A percentile compares a stretch with the other conserved stretches of the same genome.
Conservation (phyloP, 2,329 filamentous ascomycete species). For the Exophiala xenobiotica region DNA sequence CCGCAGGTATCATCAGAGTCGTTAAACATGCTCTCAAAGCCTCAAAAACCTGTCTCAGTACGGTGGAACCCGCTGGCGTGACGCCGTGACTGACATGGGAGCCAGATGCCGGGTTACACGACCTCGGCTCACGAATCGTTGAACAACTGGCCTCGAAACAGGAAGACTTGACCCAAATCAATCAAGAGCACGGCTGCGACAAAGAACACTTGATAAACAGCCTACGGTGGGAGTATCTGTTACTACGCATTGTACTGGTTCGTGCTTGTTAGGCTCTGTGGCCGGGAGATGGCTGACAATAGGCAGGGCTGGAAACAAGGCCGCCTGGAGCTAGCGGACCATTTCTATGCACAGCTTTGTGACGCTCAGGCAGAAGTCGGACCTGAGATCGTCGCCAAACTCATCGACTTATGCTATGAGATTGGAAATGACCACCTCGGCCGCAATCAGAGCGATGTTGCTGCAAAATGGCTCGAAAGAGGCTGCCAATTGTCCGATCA, state of each 20-base stretch:
- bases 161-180: background rate
- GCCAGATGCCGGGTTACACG: constrained; percentile 44
- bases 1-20: constrained; percentile 53
- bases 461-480: constrained; percentile 71
- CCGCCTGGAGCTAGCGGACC: constrained; percentile 72
- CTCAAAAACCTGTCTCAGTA: constrained; percentile 58
- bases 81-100: background rate
- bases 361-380: constrained; percentile 44
- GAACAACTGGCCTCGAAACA: constrained; percentile 56
- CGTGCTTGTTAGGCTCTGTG: constrained; percentile 28
- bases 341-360: constrained; percentile 66
- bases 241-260: constrained; percentile 67
- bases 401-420: constrained; percentile 68
- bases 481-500: constrained; percentile 60
- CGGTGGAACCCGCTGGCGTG: background rate
- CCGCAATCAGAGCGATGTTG: constrained; percentile 54
- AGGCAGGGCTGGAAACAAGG: constrained; percentile 72
- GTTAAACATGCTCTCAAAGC: constrained; percentile 68
- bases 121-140: constrained; percentile 61
- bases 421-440: constrained; percentile 64
- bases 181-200: background rate
- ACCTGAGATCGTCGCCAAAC: constrained; percentile 54
- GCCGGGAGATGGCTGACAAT: constrained; percentile 7
- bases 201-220: constrained; percentile 9
- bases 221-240: constrained; percentile 56